A percentile compares a stretch with the other conserved stretches of the same genome.
Evolutionary conservation across 768 basidiomycete genomes (phyloP).

Genomic region (Phlebiopsis flavidoalba): DNA sequence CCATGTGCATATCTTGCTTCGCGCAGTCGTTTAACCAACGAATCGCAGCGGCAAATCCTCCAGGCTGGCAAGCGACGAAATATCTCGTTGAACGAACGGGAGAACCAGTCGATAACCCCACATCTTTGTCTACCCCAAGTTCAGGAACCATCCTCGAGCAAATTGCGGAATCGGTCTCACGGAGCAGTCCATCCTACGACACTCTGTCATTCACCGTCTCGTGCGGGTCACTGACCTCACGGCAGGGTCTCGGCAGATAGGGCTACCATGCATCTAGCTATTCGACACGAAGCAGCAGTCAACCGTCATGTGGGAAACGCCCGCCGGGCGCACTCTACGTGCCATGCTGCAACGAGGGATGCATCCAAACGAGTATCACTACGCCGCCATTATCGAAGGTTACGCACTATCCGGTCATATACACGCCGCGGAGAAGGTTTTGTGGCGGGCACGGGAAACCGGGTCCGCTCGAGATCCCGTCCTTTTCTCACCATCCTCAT

Average conservation of each 20-base stretch:
- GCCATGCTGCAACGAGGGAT: slow-evolving; percentile 63
- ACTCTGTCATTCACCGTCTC: slow-evolving; percentile 34
- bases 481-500: slow-evolving; percentile 79
- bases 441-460: slow-evolving; percentile 44
- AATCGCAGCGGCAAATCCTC: slow-evolving; percentile 42
- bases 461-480: slow-evolving; percentile 56
- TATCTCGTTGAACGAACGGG: neutral
- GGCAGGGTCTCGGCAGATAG: slow-evolving; percentile 51
- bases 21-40: slow-evolving; percentile 48
- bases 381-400: slow-evolving; percentile 73
- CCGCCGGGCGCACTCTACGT: slow-evolving; percentile 47
- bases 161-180: slow-evolving; percentile 15
- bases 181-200: slow-evolving; percentile 15
- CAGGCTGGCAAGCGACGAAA: slow-evolving; percentile 27
- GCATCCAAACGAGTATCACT: slow-evolving; percentile 68
- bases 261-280: slow-evolving; percentile 54
- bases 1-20: slow-evolving; percentile 54
- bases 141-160: slow-evolving; percentile 27
- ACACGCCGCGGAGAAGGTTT: slow-evolving; percentile 45
- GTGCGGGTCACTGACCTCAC: slow-evolving; percentile 41
- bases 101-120: too few species aligned
- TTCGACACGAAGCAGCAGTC: slow-evolving; percentile 55
- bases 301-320: slow-evolving; percentile 39
- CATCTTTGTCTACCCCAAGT: slow-evolving; percentile 29
- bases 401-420: slow-evolving; percentile 58